Evolutionary conservation across 1,139 yeast species (phyloP).

Genomic region (Lodderomyces pseudojiufengensis): DNA sequence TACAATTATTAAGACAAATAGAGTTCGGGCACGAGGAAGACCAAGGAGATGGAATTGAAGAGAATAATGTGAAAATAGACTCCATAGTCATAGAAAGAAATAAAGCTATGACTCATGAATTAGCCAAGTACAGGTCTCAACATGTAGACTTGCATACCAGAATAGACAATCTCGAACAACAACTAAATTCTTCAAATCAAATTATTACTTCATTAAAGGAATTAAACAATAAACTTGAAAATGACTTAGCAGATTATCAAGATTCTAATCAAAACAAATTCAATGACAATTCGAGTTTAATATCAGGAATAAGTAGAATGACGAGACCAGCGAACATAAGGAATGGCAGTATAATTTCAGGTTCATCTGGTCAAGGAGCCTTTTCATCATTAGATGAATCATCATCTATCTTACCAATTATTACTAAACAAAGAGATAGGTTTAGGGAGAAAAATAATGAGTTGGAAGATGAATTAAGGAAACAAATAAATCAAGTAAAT

Average conservation of each 20-base stretch:
- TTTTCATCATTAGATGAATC: constrained; percentile 19
- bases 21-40: constrained; percentile 58
- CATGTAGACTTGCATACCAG: constrained; percentile 38
- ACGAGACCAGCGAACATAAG: constrained; percentile 28
- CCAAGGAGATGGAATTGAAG: constrained; percentile 17
- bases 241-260: constrained; percentile 58
- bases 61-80: constrained; percentile 26
- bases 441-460: constrained; percentile 78
- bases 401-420: constrained; percentile 70
- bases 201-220: constrained; percentile 34
- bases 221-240: constrained; percentile 63
- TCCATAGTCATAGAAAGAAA: constrained; percentile 55
- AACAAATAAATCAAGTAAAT: constrained; percentile 48
- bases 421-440: constrained; percentile 92
- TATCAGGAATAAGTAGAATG: constrained; percentile 56
- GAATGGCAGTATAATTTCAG: constrained; percentile 40
- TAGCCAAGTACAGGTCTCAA: constrained; percentile 54
- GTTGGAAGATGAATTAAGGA: constrained; percentile 75
- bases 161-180: constrained; percentile 38
- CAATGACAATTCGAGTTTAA: constrained; percentile 65
- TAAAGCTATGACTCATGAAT: constrained; percentile 56
- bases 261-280: constrained; percentile 36
- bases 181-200: constrained; percentile 30
- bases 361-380: constrained; percentile 21
- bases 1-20: constrained; percentile 66